A percentile compares a stretch with the other conserved stretches of the same genome.
Evolutionary conservation across 257 asterid genomes (phyloP).

Genomic region (Euphrasia confusa): DNA sequence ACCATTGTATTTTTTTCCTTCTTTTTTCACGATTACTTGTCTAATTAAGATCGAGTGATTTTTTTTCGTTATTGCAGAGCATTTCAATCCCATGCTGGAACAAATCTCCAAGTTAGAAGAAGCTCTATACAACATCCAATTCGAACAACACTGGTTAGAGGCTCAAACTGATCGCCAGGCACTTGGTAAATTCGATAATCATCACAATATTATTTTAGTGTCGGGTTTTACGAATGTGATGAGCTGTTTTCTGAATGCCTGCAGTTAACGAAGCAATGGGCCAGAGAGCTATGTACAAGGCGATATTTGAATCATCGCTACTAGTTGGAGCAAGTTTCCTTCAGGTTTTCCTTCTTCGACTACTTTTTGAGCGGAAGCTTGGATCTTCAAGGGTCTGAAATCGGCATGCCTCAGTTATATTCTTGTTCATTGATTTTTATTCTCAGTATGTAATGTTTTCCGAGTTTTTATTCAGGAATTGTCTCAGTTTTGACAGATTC

Average conservation of each 20-base stretch:
- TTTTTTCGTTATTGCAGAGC: slow-evolving; percentile 45
- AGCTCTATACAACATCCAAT: slow-evolving; percentile 85
- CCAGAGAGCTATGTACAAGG: slow-evolving; percentile 65
- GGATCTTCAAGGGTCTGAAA: slow-evolving; percentile 35
- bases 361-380: slow-evolving; percentile 57
- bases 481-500: neutral
- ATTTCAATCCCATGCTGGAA: slow-evolving; percentile 83
- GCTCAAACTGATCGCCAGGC: slow-evolving; percentile 97
- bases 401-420: neutral
- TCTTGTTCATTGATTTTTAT: neutral
- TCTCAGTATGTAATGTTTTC: neutral
- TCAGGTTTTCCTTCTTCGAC: slow-evolving; percentile 64
- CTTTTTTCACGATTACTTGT: neutral
- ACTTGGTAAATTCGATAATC: slow-evolving; percentile 37
- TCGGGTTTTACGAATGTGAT: neutral
- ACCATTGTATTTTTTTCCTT: slow-evolving; percentile 23
- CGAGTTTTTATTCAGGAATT: neutral
- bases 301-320: slow-evolving; percentile 54
- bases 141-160: slow-evolving; percentile 96
- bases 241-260: slow-evolving; percentile 21
- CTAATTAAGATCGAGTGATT: neutral
- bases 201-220: neutral
- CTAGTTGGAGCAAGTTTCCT: slow-evolving; percentile 54
- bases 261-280: slow-evolving; percentile 62
- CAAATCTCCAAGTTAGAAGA: slow-evolving; percentile 86